Evolutionary conservation across 257 asterid species (phyloP).

Genomic region (Solanum stenotomum): DNA sequence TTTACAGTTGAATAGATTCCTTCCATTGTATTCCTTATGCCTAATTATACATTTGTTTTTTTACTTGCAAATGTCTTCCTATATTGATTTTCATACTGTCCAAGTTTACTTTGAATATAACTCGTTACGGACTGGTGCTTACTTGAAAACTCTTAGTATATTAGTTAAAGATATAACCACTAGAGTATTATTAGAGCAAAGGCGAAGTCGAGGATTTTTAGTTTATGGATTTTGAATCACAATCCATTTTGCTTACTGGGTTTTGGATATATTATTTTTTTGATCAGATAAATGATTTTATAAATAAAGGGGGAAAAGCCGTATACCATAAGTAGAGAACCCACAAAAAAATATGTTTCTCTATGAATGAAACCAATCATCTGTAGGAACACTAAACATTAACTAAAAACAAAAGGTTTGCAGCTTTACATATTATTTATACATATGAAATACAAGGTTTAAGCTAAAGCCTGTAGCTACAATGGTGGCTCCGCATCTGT

Average conservation of each 20-base stretch:
- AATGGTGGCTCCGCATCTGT: background rate
- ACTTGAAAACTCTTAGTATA: background rate
- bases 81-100: background rate
- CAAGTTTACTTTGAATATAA: background rate
- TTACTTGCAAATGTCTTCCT: background rate
- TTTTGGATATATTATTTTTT: background rate
- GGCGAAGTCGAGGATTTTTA: background rate
- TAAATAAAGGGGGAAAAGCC: background rate
- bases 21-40: background rate
- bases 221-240: background rate
- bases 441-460: background rate
- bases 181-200: background rate
- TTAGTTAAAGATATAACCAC: background rate
- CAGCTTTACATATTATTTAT: background rate
- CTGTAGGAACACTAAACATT: background rate
- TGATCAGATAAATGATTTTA: background rate
- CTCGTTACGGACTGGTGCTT: background rate
- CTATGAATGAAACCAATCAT: background rate
- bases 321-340: background rate
- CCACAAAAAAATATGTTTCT: background rate
- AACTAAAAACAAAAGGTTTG: background rate
- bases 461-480: background rate
- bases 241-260: background rate
- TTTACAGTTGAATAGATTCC: background rate
- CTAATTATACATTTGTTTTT: background rate